phyloP scores from a whole-genome alignment of 1,139 yeast species.

The Yamadazyma trypodendri region DNA sequence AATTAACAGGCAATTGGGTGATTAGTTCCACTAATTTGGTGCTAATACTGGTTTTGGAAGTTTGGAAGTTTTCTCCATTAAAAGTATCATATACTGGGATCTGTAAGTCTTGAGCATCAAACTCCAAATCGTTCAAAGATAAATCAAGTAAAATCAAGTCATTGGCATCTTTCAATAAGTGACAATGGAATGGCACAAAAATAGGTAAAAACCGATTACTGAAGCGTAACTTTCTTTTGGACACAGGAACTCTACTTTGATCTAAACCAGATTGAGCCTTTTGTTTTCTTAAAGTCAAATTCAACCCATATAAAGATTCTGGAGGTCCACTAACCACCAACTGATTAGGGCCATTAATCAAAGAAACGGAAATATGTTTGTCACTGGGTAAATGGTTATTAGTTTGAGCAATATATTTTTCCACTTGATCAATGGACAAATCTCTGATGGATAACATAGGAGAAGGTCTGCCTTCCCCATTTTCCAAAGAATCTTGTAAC shows the following conservation, averaged over 20 bases:
- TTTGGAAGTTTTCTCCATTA: conserved; percentile 77
- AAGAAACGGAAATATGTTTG: conserved; percentile 86
- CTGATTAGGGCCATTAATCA: conserved; percentile 93
- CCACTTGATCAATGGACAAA: conserved; percentile 75
- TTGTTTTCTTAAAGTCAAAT: conserved; percentile 85
- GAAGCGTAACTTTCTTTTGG: conserved; percentile 90
- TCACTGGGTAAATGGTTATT: conserved; percentile 91
- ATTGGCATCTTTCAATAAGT: conserved; percentile 72
- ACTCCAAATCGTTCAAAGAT: conserved; percentile 51
- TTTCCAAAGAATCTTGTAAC: conserved; percentile 87
- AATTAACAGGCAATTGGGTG: conserved; percentile 85
- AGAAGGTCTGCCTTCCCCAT: conserved; percentile 95
- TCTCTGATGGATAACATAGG: conserved; percentile 97
- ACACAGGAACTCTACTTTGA: conserved; percentile 90
- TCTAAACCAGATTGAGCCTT: conserved; percentile 94
- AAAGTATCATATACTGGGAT: conserved; percentile 93
- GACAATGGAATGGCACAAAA: conserved; percentile 96
- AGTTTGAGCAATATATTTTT: conserved; percentile 76
- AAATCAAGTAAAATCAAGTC: conserved; percentile 66
- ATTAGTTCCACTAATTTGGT: conserved; percentile 74
- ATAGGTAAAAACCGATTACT: conserved; percentile 94
- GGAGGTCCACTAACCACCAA: conserved; percentile 98
- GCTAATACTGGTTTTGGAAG: conserved; percentile 39
- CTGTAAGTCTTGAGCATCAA: conserved; percentile 51
- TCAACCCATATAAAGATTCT: conserved; percentile 95